Evolutionary conservation across 176 grass and related monocot species (phyloP).

Genomic region (Pharus latifolius): DNA sequence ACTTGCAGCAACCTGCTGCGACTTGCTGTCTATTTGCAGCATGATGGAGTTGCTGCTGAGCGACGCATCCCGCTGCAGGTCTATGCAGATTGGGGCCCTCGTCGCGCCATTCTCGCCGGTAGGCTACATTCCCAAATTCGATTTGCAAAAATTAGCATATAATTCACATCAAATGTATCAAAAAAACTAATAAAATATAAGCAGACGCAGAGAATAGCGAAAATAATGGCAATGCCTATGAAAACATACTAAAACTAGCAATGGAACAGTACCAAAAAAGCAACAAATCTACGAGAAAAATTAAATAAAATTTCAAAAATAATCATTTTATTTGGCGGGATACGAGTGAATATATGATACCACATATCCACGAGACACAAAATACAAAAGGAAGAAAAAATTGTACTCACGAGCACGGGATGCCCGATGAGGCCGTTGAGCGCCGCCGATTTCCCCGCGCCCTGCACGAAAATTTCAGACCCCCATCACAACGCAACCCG

Average conservation of each 20-base stretch:
- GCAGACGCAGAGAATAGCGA: not conserved
- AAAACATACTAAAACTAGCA: not conserved
- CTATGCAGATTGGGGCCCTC: constrained; percentile 53
- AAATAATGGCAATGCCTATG: not conserved
- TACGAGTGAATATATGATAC: too few species aligned
- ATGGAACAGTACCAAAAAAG: not conserved
- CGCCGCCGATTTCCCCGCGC: constrained; percentile 75
- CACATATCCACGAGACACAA: not conserved
- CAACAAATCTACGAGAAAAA: too few species aligned
- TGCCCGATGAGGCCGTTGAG: constrained; percentile 82
- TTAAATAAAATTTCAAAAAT: too few species aligned
- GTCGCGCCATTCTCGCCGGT: constrained; percentile 91
- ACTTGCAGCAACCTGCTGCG: constrained; percentile 83
- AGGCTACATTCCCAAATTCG: constrained; percentile 33
- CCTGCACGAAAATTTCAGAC: constrained; percentile 52
- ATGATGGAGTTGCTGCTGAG: constrained; percentile 60
- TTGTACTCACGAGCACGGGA: constrained; percentile 61
- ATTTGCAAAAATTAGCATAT: not conserved
- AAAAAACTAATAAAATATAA: constrained; percentile 3
- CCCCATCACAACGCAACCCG: not conserved
- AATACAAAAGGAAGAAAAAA: not conserved
- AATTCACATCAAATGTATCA: not conserved
- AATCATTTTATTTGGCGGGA: too few species aligned
- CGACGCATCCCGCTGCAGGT: constrained; percentile 60
- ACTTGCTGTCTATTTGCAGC: constrained; percentile 69